Evolutionary conservation across 495 filamentous ascomycete species (phyloP).

Genomic region (Amphirosellinia nigrospora): DNA sequence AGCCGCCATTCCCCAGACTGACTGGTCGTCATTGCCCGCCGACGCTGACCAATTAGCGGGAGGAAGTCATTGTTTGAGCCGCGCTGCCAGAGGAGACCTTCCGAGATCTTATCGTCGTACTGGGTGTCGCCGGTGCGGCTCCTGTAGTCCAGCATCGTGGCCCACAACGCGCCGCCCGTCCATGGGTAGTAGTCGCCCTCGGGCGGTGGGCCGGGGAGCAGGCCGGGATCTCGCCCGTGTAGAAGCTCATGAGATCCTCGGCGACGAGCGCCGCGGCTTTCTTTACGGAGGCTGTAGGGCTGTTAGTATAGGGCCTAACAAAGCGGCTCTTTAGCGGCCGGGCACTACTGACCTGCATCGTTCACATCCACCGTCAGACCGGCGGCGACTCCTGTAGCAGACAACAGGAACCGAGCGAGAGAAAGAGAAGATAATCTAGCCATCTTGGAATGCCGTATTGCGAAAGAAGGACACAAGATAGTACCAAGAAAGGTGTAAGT

Average conservation of each 20-base stretch:
- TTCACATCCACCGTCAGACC: constrained; percentile 33
- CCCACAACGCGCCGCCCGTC: constrained; percentile 71
- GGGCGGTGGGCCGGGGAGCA: constrained; percentile 45
- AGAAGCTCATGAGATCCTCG: constrained; percentile 62
- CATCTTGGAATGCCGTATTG: constrained; percentile 27
- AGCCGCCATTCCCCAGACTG: constrained; percentile 70
- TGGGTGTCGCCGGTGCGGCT: constrained; percentile 68
- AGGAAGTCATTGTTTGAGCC: constrained; percentile 65
- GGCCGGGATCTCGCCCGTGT: constrained; percentile 60
- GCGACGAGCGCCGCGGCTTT: constrained; percentile 61
- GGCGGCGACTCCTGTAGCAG: constrained; percentile 31
- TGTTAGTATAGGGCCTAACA: not conserved
- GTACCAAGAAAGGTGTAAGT: not conserved
- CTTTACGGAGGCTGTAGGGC: constrained; percentile 57
- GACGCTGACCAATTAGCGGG: constrained; percentile 70
- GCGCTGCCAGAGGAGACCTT: constrained; percentile 64
- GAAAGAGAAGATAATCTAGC: constrained; percentile 22
- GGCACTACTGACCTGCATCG: constrained; percentile 33
- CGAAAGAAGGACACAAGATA: constrained; percentile 19
- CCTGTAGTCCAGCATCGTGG: constrained; percentile 73
- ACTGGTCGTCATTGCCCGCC: constrained; percentile 79
- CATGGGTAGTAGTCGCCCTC: constrained; percentile 48
- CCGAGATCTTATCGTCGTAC: constrained; percentile 64
- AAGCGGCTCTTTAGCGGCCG: not conserved
- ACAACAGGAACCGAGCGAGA: constrained; percentile 29